These are phyloP conservation scores for Hericium coralloides DNA, from an alignment of 768 basidiomycete genomes.

Conservation along the genomic window DNA sequence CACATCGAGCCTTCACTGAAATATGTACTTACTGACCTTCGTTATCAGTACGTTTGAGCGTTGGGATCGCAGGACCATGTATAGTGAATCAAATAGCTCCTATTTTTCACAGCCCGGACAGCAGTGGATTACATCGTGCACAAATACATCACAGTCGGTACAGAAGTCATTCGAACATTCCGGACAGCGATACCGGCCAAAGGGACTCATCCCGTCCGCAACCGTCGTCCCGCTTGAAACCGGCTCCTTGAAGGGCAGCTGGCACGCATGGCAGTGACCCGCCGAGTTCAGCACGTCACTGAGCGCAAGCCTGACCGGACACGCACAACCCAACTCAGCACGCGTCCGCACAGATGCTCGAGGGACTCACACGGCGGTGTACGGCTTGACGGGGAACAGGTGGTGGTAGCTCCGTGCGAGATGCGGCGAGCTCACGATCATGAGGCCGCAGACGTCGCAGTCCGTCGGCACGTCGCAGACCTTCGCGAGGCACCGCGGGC, in stretches of 20 bases:
- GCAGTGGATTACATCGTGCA: slow-evolving; percentile 91
- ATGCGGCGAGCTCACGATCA: slow-evolving; percentile 98
- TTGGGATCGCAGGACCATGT: no score
- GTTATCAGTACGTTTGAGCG: no score
- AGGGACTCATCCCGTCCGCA: slow-evolving; percentile 66
- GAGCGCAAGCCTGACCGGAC: slow-evolving; percentile 27
- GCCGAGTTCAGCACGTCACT: slow-evolving; percentile 29
- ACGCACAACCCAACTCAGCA: slow-evolving; percentile 2
- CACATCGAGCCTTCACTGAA: no score
- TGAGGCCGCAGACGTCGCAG: slow-evolving; percentile 92
- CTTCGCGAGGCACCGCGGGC: slow-evolving; percentile 88
- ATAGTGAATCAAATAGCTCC: no score
- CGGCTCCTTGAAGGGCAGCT: slow-evolving; percentile 50
- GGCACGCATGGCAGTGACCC: slow-evolving; percentile 68
- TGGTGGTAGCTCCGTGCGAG: slow-evolving; percentile 94
- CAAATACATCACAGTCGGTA: slow-evolving; percentile 91
- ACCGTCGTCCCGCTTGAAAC: slow-evolving; percentile 21
- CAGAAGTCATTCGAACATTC: slow-evolving; percentile 87
- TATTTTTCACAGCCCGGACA: slow-evolving; percentile 78
- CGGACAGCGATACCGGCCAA: slow-evolving; percentile 84
- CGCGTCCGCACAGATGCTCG: slow-evolving; percentile 1
- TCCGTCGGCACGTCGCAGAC: slow-evolving; percentile 98
- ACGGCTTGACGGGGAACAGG: slow-evolving; percentile 88
- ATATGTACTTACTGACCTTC: no score
- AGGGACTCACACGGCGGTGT: slow-evolving; percentile 64